phyloP scores from a whole-genome alignment of 495 filamentous ascomycete species.

The Filosporella fistucella region DNA sequence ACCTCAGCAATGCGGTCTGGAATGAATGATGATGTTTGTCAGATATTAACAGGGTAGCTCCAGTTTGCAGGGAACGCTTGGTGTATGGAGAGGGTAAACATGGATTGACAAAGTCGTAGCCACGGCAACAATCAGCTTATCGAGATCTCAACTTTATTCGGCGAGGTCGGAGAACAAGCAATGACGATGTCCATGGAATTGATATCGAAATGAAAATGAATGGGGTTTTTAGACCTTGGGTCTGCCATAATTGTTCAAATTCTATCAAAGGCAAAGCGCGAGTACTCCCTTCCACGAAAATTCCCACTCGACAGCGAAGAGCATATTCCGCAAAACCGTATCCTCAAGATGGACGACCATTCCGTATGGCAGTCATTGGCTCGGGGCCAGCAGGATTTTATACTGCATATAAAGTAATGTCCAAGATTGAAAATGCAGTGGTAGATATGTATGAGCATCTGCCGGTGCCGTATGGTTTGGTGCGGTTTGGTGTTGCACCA shows the following conservation, averaged over 20 bases:
- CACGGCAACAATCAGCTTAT: conserved; percentile 7
- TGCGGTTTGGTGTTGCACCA: conserved; percentile 89
- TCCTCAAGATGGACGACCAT: conserved; percentile 43
- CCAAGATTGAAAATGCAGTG: conserved; percentile 61
- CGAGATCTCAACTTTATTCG: no score
- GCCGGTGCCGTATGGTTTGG: conserved; percentile 88
- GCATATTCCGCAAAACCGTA: conserved; percentile 17
- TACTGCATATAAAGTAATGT: conserved; percentile 77
- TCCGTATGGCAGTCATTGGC: conserved; percentile 83
- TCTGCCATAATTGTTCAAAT: conserved; percentile 17
- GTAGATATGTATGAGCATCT: conserved; percentile 97
- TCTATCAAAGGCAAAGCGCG: background rate
- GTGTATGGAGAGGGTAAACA: no score
- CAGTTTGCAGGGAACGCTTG: background rate
- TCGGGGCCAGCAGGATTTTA: conserved; percentile 98
- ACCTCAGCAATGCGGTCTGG: conserved; percentile 9
- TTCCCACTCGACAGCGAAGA: conserved; percentile 7
- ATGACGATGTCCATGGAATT: no score
- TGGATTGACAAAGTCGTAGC: conserved; percentile 8
- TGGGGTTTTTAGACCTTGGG: conserved; percentile 8
- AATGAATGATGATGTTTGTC: no score
- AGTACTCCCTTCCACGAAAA: background rate
- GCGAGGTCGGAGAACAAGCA: no score
- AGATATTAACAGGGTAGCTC: conserved; percentile 13
- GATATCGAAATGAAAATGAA: no score